These are phyloP conservation scores for Boletus reticuloceps DNA, from an alignment of 768 basidiomycete genomes.

Conservation along the genomic window DNA sequence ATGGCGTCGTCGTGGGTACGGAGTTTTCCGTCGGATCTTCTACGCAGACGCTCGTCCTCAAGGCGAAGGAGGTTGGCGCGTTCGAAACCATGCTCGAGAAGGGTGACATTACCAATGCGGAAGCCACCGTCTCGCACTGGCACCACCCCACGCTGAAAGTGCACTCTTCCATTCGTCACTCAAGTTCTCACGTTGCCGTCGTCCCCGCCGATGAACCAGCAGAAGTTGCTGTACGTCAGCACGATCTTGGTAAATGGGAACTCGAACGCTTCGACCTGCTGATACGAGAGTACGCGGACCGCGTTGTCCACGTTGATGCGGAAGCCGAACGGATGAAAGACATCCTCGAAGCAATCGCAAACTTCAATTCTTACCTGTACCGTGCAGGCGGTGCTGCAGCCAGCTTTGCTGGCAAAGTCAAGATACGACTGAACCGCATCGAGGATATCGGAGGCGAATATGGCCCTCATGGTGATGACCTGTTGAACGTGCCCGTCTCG, in stretches of 20 bases:
- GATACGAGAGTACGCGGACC: constrained; percentile 6
- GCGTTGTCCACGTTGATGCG: constrained; percentile 1
- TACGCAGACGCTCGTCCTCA: constrained; percentile 3
- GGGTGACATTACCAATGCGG: constrained; percentile 2
- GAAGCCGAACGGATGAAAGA: neutral
- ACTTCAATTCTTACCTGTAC: constrained; percentile 21
- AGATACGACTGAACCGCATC: constrained; percentile 10
- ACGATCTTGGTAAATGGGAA: constrained; percentile 3
- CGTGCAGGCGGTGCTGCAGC: constrained; percentile 9
- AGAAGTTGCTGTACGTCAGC: constrained; percentile 3
- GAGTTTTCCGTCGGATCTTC: constrained; percentile 8
- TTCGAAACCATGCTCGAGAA: constrained; percentile 15
- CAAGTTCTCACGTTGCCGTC: constrained; percentile 1
- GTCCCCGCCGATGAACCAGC: constrained; percentile 10
- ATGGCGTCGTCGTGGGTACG: constrained; percentile 14
- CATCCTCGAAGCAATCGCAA: constrained; percentile 13
- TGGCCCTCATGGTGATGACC: constrained; percentile 9
- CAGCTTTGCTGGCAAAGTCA: constrained; percentile 11
- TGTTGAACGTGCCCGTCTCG: constrained; percentile 1
- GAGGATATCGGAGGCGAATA: neutral
- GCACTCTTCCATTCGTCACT: neutral
- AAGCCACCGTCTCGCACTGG: constrained; percentile 12
- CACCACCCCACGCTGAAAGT: constrained; percentile 6
- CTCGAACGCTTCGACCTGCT: constrained; percentile 16
- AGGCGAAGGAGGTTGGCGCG: constrained; percentile 10